Conservation (phyloP, 441 rosid species). For the Euphorbia corollata region DNA sequence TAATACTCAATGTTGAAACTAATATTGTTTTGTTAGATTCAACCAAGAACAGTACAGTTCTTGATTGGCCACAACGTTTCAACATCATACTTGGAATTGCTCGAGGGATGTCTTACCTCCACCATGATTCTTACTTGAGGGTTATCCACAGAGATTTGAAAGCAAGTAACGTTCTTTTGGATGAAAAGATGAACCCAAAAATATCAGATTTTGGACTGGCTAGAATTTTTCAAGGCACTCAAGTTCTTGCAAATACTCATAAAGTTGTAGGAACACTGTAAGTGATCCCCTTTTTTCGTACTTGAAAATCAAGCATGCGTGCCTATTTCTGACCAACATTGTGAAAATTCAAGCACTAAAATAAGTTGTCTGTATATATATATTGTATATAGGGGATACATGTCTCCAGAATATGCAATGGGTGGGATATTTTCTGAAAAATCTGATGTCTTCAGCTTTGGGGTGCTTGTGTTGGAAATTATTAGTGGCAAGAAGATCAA, state of each 20-base stretch:
- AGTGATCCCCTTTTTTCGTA: background rate
- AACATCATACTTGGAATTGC: constrained; percentile 20
- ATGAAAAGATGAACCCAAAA: constrained; percentile 27
- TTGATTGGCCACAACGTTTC: constrained; percentile 21
- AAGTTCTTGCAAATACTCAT: constrained; percentile 17
- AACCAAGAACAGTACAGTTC: constrained; percentile 3
- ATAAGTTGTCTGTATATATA: no score
- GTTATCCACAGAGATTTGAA: constrained; percentile 25
- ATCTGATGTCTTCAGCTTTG: constrained; percentile 23
- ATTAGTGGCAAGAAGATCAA: constrained; percentile 10
- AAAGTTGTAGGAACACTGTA: constrained; percentile 24
- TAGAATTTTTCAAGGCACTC: constrained; percentile 20
- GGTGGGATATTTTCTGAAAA: constrained; percentile 18
- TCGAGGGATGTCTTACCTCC: constrained; percentile 27
- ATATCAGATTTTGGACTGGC: constrained; percentile 32
- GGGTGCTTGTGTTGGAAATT: constrained; percentile 14
- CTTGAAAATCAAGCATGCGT: no score
- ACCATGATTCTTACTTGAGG: constrained; percentile 22
- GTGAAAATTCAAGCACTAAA: no score
- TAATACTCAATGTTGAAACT: no score
- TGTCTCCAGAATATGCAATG: constrained; percentile 24
- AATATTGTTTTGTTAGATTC: constrained; percentile 9
- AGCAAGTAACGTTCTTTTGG: constrained; percentile 15
- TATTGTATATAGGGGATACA: constrained; percentile 16
- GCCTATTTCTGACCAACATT: no score